These are phyloP conservation scores for Xylariaceae sp. DNA, from an alignment of 2,329 filamentous ascomycete genomes.

Conservation along the genomic window DNA sequence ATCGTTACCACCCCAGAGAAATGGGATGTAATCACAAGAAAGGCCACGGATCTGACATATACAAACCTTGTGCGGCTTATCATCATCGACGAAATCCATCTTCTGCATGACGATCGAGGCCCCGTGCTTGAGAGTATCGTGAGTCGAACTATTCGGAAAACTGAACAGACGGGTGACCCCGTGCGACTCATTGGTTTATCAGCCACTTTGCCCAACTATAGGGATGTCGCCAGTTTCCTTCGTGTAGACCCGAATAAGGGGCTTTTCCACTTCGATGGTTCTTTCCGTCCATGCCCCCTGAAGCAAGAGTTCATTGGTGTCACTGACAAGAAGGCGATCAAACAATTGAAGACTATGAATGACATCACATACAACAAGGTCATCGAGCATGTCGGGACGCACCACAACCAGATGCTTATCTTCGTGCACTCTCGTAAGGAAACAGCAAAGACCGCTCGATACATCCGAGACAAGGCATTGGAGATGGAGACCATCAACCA, in stretches of 20 bases:
- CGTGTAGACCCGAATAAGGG: constrained; percentile 81
- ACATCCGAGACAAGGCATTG: constrained; percentile 94
- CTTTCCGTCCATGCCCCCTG: constrained; percentile 86
- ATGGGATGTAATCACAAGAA: constrained; percentile 98
- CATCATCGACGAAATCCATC: constrained; percentile 96
- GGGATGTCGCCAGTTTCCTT: constrained; percentile 91
- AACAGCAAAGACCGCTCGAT: constrained; percentile 93
- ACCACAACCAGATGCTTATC: constrained; percentile 96
- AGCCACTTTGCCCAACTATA: constrained; percentile 93
- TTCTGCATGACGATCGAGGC: constrained; percentile 94
- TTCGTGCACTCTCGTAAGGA: constrained; percentile 98
- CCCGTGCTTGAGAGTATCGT: constrained; percentile 97
- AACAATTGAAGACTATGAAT: constrained; percentile 98
- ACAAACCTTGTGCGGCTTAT: constrained; percentile 94
- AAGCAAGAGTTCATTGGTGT: constrained; percentile 97
- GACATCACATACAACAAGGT: constrained; percentile 98
- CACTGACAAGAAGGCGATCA: constrained; percentile 97
- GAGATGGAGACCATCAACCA: constrained; percentile 96
- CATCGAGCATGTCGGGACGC: constrained; percentile 87
- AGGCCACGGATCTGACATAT: constrained; percentile 93
- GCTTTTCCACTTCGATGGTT: constrained; percentile 93
- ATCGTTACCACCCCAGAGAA: constrained; percentile 99
- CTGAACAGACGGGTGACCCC: constrained; percentile 88
- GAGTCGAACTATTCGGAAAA: constrained; percentile 84
- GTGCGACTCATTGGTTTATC: constrained; percentile 89